Conservation (phyloP, 2,329 filamentous ascomycete genomes). For the Trichoderma sp. region DNA sequence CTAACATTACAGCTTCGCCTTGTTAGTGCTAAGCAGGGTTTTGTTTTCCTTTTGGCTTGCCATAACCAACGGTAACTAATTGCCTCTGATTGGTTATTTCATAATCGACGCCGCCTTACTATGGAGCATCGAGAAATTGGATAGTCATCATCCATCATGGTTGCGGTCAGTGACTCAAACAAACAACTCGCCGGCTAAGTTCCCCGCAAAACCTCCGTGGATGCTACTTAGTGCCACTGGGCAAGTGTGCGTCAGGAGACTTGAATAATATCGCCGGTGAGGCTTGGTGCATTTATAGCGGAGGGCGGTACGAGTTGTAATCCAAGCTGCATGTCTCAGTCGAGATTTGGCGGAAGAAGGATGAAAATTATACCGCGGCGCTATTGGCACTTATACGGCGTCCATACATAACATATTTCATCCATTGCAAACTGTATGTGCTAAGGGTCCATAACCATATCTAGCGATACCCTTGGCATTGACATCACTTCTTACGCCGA, state of each 20-base stretch:
- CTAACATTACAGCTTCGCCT: not conserved
- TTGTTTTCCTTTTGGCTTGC: not conserved
- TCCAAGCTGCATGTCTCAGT: not conserved
- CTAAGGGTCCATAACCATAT: not conserved
- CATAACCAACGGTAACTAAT: not conserved
- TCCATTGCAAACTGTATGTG: too few species aligned
- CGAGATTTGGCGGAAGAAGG: not conserved
- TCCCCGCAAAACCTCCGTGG: not conserved
- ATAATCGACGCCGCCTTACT: not conserved
- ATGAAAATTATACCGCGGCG: not conserved
- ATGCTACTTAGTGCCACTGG: not conserved
- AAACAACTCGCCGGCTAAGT: not conserved
- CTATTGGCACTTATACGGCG: not conserved
- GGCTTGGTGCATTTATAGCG: not conserved
- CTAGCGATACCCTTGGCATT: not conserved
- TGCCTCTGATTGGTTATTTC: not conserved
- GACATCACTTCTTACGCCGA: not conserved
- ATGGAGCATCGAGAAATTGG: not conserved
- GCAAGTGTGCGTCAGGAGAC: not conserved
- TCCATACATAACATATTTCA: not conserved
- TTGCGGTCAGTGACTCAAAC: not conserved
- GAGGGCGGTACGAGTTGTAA: not conserved
- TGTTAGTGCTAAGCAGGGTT: not conserved
- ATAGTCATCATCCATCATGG: not conserved
- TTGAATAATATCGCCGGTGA: not conserved